Evolutionary conservation across 2,329 filamentous ascomycete genomes (phyloP), one percentile per base, ranked within the genome.

Genomic region (Ascosphaera apis): DNA sequence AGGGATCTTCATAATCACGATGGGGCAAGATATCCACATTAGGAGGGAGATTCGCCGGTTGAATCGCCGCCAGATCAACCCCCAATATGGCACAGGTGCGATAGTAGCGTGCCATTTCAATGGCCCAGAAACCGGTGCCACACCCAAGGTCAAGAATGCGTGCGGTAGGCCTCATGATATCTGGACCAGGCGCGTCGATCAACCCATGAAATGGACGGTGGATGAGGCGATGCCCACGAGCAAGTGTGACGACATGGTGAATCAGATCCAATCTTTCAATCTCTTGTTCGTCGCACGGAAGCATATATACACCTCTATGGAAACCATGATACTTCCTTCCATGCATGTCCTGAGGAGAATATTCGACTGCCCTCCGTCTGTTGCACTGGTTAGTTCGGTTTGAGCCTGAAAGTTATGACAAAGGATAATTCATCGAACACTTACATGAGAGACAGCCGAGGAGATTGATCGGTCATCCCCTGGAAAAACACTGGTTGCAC

Each of bases 41-140:
- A 15, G 63, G 62, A 1, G 77, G 78, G 33, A 81, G 80, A 39
- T 79, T 86, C 40, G 48, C 37, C 8, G 71, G 70, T 47, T 75
- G 72, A 39, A 73, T 72, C 35, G 66, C 62, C 30, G 66, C 63
- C 15, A 77, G 55, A 48, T 77, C 72, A 17, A 73, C 51, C 16
- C 71, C 72, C 16, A 66, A 50, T 35, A 76, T 68, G 51, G 71
- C 66, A 36, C 69, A 64, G 15, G 66, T 48, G 9, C 60, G 60
- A 48, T 68, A 73, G 50, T 62, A 62, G 67, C 78, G 73, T 42
- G 78, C 77, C 57, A 92, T 76, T 44, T 86, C 77, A 46, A 91
- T 79, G 30, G 77, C 71, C 86, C 86, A 95, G 41, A 91, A 86
- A 28, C 82, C 83, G 1, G 82, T 91, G 15, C 84, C 86, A 42